Base-by-base conservation (phyloP, 495 filamentous ascomycete species). In the Amorphotheca resinae region DNA sequence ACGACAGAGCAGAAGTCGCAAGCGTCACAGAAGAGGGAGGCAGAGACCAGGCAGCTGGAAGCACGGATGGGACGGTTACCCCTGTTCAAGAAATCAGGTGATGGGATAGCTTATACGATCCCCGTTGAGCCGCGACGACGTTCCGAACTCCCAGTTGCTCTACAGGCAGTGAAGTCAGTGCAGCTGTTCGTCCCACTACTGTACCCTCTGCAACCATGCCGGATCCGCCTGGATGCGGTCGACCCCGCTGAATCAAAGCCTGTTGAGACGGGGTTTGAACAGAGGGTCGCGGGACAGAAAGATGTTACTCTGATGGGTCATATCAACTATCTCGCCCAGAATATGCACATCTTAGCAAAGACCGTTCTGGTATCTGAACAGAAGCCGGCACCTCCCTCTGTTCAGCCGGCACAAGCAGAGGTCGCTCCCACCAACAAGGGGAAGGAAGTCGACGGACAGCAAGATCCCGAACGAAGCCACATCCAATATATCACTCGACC, bases 401-500 rank as follows among this genome's bases (percentile, higher is more conserved):
- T 23, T 9, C 8, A 32, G n/a, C 2, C 11, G 9, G 18, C 11
- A 28, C 8, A 25, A 9, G 8, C 11, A 4, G 46, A 49, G 16
- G 4, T 18, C 6, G 14, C 16, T 3, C 48, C 51, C 23, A 28
- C 48, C 3, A 44, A 41, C 38, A 45, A 51, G 42, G 47, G 33
- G n/a, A 49, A 44, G 43, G 18, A 34, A 35, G 15, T 48, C 9
- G 57, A 60, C 28, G 60, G 53, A 12, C 40, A 46, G 26, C 54
- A 60, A 42, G 36, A 49, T 52, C 41, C 48, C 14, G 53, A 56
- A n/a, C 34, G 50, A 33, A 53, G 41, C 33, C 87, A 93, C 56
- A 59, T 93, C 30, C 74, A 79, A 50, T 63, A 84, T 43, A 84
- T 95, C 34, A 79, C 84, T 11, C 70, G 86, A 4, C 87, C 87